These are phyloP conservation scores for Komagataella pastoris DNA, from an alignment of 805 yeast species.

Conservation along the genomic window DNA sequence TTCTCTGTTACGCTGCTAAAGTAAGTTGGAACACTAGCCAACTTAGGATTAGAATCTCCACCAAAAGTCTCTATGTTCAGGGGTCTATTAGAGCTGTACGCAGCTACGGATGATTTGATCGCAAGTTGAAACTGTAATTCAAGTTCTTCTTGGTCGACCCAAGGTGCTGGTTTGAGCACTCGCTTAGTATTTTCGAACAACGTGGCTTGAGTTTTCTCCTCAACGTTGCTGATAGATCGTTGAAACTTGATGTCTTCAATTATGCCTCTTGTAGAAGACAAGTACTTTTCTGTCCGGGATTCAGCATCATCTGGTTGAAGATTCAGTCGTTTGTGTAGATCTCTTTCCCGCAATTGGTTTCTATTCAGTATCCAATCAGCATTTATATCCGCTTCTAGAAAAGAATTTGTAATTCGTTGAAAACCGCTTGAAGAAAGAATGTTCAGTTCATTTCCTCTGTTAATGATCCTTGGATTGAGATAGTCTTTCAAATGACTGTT, in stretches of 20 bases:
- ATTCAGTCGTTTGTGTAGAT: conserved; percentile 27
- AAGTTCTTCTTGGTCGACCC: conserved; percentile 30
- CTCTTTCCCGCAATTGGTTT: conserved; percentile 23
- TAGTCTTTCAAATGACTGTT: conserved; percentile 15
- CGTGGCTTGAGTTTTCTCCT: conserved; percentile 12
- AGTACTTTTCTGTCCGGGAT: conserved; percentile 11
- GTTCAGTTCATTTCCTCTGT: conserved; percentile 9
- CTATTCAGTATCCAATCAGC: conserved; percentile 54
- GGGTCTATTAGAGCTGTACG: neutral
- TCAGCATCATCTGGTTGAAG: neutral
- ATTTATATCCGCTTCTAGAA: conserved; percentile 59
- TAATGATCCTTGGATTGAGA: conserved; percentile 18
- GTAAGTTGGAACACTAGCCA: neutral
- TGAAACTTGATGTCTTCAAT: conserved; percentile 45
- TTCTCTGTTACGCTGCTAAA: neutral
- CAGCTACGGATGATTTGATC: neutral
- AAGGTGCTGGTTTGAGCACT: conserved; percentile 9
- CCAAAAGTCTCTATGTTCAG: neutral
- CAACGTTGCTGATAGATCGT: conserved; percentile 26
- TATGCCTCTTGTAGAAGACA: conserved; percentile 38
- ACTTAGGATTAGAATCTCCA: neutral
- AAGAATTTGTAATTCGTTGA: conserved; percentile 45
- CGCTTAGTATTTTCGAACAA: conserved; percentile 17
- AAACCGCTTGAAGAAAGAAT: conserved; percentile 18
- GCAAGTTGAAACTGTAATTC: conserved; percentile 12